A percentile compares a stretch with the other conserved stretches of the same genome.
phyloP scores from a whole-genome alignment of 106 monocot species.

The Hemerocallis citrina region DNA sequence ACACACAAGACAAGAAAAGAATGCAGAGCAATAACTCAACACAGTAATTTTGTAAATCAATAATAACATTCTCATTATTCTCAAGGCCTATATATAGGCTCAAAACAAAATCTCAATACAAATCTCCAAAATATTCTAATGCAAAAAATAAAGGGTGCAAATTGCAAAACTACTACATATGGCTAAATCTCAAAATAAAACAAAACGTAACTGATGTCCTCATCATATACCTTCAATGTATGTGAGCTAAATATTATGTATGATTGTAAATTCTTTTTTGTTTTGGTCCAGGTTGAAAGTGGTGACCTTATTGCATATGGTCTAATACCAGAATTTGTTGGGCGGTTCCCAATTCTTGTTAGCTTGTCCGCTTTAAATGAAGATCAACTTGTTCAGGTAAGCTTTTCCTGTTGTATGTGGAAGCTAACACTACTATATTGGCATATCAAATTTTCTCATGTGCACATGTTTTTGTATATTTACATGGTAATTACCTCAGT shows the following conservation, averaged over 20 bases:
- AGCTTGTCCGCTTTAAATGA: conserved; percentile 60
- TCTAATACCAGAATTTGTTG: conserved; percentile 85
- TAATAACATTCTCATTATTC: no score
- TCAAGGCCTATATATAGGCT: no score
- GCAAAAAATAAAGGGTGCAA: no score
- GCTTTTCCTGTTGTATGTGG: not conserved
- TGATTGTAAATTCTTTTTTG: not conserved
- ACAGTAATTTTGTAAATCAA: no score
- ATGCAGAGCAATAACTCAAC: no score
- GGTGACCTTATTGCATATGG: conserved; percentile 80
- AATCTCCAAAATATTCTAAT: no score
- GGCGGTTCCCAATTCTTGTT: conserved; percentile 65
- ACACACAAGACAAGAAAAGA: no score
- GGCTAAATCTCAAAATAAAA: no score
- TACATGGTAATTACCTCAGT: not conserved
- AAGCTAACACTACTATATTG: not conserved
- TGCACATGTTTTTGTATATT: not conserved
- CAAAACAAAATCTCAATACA: no score
- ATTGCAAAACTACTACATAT: no score
- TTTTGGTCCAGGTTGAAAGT: conserved; percentile 68
- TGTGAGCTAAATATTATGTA: not conserved
- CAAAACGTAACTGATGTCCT: no score
- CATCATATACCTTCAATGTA: no score
- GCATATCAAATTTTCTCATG: not conserved
- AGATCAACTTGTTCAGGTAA: conserved; percentile 69